Evolutionary conservation across 1,139 yeast species (phyloP).

Genomic region (Hansenula sp.): DNA sequence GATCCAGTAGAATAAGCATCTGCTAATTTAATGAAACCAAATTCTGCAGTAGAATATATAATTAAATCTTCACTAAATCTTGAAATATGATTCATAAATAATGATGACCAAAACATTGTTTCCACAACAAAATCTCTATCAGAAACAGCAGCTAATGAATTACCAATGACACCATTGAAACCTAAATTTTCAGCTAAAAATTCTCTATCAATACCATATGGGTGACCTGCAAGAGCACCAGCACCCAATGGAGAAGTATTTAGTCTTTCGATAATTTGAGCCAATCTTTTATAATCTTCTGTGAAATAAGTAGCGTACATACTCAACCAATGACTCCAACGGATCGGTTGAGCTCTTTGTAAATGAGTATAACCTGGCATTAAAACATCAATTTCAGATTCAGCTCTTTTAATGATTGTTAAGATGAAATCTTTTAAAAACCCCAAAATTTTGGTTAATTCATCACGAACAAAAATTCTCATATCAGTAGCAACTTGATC

Average conservation of each 20-base stretch:
- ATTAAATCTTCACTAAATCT: slow-evolving; percentile 92
- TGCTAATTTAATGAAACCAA: slow-evolving; percentile 87
- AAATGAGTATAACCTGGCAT: slow-evolving; percentile 99
- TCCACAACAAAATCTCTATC: slow-evolving; percentile 98
- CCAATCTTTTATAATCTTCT: slow-evolving; percentile 81
- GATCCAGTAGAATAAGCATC: slow-evolving; percentile 99
- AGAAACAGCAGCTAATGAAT: slow-evolving; percentile 90
- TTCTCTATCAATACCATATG: slow-evolving; percentile 95
- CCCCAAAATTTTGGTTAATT: slow-evolving; percentile 54
- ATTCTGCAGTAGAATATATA: slow-evolving; percentile 95
- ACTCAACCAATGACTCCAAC: slow-evolving; percentile 98
- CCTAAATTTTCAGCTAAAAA: slow-evolving; percentile 75
- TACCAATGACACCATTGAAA: slow-evolving; percentile 83
- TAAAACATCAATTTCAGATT: slow-evolving; percentile 77
- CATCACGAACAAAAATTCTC: slow-evolving; percentile 88
- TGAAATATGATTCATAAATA: slow-evolving; percentile 92
- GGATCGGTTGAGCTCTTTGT: slow-evolving; percentile 97
- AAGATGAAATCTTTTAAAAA: slow-evolving; percentile 58
- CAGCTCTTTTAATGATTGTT: slow-evolving; percentile 72
- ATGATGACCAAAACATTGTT: slow-evolving; percentile 94
- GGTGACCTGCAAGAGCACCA: slow-evolving; percentile 99
- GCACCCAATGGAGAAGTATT: slow-evolving; percentile 91
- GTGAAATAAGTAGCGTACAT: slow-evolving; percentile 93
- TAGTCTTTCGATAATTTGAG: slow-evolving; percentile 75
- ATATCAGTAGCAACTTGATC: slow-evolving; percentile 98